Evolutionary conservation across 345 rosid genomes (phyloP).

Genomic region (Arabis hirsuta): DNA sequence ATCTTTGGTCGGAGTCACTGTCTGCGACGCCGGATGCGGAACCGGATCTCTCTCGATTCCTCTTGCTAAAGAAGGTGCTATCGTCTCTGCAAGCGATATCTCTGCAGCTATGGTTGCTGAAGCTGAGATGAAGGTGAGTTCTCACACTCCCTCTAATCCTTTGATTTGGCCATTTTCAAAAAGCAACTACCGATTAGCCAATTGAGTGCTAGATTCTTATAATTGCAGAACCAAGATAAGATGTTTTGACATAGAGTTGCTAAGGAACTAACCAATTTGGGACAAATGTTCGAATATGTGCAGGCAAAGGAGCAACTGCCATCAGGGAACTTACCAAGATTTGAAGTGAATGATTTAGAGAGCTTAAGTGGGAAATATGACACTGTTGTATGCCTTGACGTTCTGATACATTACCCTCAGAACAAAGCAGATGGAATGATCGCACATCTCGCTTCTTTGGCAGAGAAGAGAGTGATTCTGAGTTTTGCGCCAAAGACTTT

Average conservation of each 20-base stretch:
- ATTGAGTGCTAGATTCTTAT: neutral
- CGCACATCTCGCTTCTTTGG: slow-evolving; percentile 89
- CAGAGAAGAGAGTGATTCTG: slow-evolving; percentile 72
- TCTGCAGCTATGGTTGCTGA: slow-evolving; percentile 95
- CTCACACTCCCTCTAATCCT: neutral
- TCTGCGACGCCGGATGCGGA: slow-evolving; percentile 96
- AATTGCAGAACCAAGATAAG: slow-evolving; percentile 3
- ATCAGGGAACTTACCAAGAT: slow-evolving; percentile 57
- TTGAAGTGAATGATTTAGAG: slow-evolving; percentile 86
- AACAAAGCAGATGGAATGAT: slow-evolving; percentile 94
- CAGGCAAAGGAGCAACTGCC: slow-evolving; percentile 76
- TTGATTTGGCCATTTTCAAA: too few relatives aligned
- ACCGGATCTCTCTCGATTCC: slow-evolving; percentile 81
- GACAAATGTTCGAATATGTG: slow-evolving; percentile 3
- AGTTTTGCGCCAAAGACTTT: slow-evolving; percentile 96
- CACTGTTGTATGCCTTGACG: slow-evolving; percentile 88
- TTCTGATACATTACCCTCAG: slow-evolving; percentile 93
- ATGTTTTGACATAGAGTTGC: neutral
- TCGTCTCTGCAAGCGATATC: slow-evolving; percentile 85
- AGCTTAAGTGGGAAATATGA: slow-evolving; percentile 77
- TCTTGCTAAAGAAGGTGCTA: slow-evolving; percentile 83
- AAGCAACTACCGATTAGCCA: too few relatives aligned
- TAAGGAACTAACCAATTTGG: neutral
- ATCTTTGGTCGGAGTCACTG: slow-evolving; percentile 70
- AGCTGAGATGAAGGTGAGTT: slow-evolving; percentile 75